These are phyloP conservation scores for Starmerella sirachaensis DNA, from an alignment of 805 yeast genomes.

Conservation along the genomic window DNA sequence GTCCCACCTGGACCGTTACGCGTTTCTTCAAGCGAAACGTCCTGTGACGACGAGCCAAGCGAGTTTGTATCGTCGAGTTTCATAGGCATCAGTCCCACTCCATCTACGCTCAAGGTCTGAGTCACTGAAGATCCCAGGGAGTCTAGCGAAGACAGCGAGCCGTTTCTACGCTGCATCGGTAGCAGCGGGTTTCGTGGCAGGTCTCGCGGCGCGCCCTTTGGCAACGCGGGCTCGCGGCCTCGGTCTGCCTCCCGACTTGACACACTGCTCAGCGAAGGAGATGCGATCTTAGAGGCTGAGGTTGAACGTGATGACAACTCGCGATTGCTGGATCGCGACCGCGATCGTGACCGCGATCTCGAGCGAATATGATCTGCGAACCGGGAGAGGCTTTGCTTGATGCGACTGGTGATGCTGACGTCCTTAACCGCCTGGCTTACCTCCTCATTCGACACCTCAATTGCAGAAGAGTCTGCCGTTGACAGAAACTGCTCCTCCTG, in stretches of 20 bases:
- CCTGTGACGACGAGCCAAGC: constrained; percentile 2
- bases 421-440: constrained; percentile 70
- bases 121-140: not conserved
- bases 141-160: not conserved
- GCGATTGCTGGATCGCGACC: not conserved
- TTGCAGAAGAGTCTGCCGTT: constrained; percentile 27
- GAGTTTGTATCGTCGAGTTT: constrained; percentile 8
- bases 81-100: constrained; percentile 16
- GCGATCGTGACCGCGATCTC: constrained; percentile 9
- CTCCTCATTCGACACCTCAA: constrained; percentile 54
- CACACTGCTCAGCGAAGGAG: not conserved
- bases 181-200: not conserved
- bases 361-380: constrained; percentile 16
- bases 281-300: not conserved
- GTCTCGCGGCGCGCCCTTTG: not conserved
- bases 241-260: not conserved
- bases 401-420: constrained; percentile 44
- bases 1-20: not conserved
- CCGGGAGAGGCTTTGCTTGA: constrained; percentile 37
- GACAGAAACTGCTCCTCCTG: constrained; percentile 26
- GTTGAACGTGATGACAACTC: not conserved
- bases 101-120: not conserved
- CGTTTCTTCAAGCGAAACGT: constrained; percentile 3
- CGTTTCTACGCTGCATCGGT: no score
- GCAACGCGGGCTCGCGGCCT: not conserved